phyloP scores from a whole-genome alignment of 2,329 filamentous ascomycete species.

The Dothistroma septosporum region DNA sequence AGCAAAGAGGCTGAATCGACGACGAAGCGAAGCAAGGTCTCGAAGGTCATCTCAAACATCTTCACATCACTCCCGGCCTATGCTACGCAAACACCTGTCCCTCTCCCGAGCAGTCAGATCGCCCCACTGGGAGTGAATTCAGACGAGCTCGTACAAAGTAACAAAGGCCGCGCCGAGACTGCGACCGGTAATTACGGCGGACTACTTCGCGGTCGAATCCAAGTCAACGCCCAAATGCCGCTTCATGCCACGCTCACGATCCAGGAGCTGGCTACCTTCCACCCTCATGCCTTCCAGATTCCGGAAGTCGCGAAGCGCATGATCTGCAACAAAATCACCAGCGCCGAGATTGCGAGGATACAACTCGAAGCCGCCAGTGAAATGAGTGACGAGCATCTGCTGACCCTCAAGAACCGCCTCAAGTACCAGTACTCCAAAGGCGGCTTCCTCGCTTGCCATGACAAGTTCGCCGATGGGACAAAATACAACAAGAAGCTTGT shows the following conservation, averaged over 20 bases:
- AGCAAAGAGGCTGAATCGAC: too few species aligned
- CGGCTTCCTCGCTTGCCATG: neutral
- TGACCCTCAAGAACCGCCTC: neutral
- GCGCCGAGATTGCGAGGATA: constrained; percentile 51
- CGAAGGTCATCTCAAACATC: too few species aligned
- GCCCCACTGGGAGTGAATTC: neutral
- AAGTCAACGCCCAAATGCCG: constrained; percentile 12
- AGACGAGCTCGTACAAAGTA: neutral
- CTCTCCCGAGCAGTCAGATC: neutral
- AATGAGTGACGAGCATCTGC: constrained; percentile 56
- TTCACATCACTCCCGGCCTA: too few species aligned
- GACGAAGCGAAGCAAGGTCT: too few species aligned
- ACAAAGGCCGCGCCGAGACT: neutral
- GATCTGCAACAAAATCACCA: constrained; percentile 50
- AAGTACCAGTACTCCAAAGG: neutral
- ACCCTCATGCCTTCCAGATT: constrained; percentile 11
- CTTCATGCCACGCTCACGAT: constrained; percentile 11
- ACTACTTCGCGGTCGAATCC: neutral
- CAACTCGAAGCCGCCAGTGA: constrained; percentile 37
- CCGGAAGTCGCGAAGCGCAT: constrained; percentile 7
- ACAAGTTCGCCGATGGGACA: neutral
- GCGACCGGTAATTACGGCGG: neutral
- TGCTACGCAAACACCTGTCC: neutral
- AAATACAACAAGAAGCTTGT: neutral
- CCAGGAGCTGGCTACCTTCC: constrained; percentile 13